A percentile compares a stretch with the other conserved stretches of the same genome.
phyloP scores from a whole-genome alignment of 768 basidiomycete genomes.

The Trametes coccinea region DNA sequence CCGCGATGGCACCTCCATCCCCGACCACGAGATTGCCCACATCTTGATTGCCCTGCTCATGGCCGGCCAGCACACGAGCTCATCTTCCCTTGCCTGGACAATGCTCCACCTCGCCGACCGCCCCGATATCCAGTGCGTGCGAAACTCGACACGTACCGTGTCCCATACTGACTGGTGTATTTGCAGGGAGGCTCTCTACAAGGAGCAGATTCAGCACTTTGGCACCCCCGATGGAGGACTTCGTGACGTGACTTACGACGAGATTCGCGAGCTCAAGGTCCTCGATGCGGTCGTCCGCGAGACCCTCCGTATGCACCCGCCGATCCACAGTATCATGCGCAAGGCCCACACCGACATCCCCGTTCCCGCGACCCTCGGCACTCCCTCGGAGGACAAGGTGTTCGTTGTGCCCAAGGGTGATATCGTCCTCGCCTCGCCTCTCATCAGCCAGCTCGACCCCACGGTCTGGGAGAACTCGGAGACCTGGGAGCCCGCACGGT shows the following conservation, averaged over 20 bases:
- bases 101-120: slow-evolving; percentile 84
- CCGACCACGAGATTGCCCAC: slow-evolving; percentile 93
- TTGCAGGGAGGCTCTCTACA: slow-evolving; percentile 74
- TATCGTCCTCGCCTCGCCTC: slow-evolving; percentile 87
- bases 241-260: slow-evolving; percentile 81
- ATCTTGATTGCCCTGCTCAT: slow-evolving; percentile 99
- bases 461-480: slow-evolving; percentile 71
- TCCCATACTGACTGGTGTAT: neutral
- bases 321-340: slow-evolving; percentile 95
- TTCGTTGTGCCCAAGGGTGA: slow-evolving; percentile 91
- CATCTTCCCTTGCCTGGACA: slow-evolving; percentile 88
- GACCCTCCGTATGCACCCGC: slow-evolving; percentile 90
- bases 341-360: slow-evolving; percentile 84
- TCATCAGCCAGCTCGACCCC: slow-evolving; percentile 86
- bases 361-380: slow-evolving; percentile 77
- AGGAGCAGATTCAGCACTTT: slow-evolving; percentile 87
- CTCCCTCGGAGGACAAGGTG: slow-evolving; percentile 68
- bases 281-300: slow-evolving; percentile 92
- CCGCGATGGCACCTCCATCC: slow-evolving; percentile 72
- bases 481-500: slow-evolving; percentile 79
- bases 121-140: slow-evolving; percentile 69
- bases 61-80: slow-evolving; percentile 99
- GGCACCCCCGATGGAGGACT: slow-evolving; percentile 78
- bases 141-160: neutral
- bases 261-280: slow-evolving; percentile 77